Evolutionary conservation across 805 yeast genomes (phyloP).

Genomic region (Komagataella ulmi): DNA sequence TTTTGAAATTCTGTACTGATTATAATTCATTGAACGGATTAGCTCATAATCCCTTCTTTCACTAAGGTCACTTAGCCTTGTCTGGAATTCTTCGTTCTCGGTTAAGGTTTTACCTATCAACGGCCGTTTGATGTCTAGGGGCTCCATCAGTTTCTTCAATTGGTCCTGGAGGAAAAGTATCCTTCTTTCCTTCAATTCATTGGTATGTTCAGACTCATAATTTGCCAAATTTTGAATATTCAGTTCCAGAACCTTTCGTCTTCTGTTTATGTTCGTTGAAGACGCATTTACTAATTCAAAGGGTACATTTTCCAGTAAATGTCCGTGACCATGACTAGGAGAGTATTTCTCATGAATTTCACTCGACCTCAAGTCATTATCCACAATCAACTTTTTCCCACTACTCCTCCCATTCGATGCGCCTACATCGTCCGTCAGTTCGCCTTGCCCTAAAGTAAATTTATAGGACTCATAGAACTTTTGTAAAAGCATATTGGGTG

Average conservation of each 20-base stretch:
- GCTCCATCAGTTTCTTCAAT: not conserved
- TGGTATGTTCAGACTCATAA: not conserved
- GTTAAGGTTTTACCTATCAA: not conserved
- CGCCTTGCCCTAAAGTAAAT: not conserved
- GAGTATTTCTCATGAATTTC: not conserved
- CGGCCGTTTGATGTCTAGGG: not conserved
- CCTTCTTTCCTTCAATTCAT: not conserved
- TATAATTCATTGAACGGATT: slow-evolving; percentile 11
- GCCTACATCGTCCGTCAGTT: not conserved
- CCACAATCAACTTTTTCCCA: not conserved
- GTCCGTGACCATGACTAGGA: not conserved
- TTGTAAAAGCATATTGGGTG: not conserved
- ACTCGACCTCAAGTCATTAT: not conserved
- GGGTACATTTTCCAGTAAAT: not conserved
- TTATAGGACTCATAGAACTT: not conserved
- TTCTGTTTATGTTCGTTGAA: not conserved
- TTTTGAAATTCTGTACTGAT: slow-evolving; percentile 13
- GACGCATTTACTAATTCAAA: not conserved
- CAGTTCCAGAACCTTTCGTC: not conserved
- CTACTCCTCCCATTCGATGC: not conserved
- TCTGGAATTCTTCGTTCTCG: slow-evolving; percentile 1
- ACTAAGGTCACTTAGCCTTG: slow-evolving; percentile 14
- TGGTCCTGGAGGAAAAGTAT: not conserved
- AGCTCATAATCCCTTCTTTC: slow-evolving; percentile 21
- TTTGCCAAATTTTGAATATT: not conserved